A percentile compares a stretch with the other conserved stretches of the same genome.
phyloP scores from a whole-genome alignment of 31 red algal genomes.

The Odonthalia washingtoniensis region DNA sequence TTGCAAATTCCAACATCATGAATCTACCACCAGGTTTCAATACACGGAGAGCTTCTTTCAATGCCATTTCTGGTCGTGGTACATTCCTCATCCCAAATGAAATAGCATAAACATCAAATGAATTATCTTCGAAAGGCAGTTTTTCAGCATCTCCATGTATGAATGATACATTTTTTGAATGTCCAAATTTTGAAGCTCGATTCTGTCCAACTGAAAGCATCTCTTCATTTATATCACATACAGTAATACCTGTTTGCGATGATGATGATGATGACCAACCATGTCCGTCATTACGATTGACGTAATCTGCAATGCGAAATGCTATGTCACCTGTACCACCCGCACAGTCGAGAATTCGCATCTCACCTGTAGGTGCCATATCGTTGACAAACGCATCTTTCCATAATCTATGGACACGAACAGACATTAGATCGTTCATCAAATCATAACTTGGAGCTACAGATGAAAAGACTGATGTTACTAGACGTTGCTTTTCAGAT shows the following conservation, averaged over 20 bases:
- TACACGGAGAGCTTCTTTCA: conserved; percentile 78
- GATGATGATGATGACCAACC: background rate
- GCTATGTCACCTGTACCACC: conserved; percentile 94
- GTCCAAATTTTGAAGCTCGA: conserved; percentile 43
- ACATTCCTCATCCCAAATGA: conserved; percentile 98
- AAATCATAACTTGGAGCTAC: conserved; percentile 87
- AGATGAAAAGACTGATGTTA: conserved; percentile 77
- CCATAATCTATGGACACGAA: conserved; percentile 86
- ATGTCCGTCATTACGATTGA: background rate
- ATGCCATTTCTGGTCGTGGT: conserved; percentile 46
- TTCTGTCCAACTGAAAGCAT: conserved; percentile 73
- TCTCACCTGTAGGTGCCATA: conserved; percentile 34
- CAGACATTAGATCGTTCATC: conserved; percentile 98
- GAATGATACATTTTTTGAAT: conserved; percentile 37
- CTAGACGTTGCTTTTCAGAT: conserved; percentile 62
- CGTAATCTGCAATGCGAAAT: conserved; percentile 36
- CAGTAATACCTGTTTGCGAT: conserved; percentile 31
- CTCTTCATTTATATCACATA: conserved; percentile 70
- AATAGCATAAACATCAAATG: conserved; percentile 85
- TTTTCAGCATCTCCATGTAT: conserved; percentile 71
- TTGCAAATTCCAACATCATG: conserved; percentile 85
- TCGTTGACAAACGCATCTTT: conserved; percentile 68
- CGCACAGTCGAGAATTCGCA: conserved; percentile 78
- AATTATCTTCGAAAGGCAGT: conserved; percentile 54
- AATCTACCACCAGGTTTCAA: conserved; percentile 86